Percentiles rank a stretch among this genome's conserved stretches.
phyloP scores from a whole-genome alignment of 495 filamentous ascomycete species.

The Aspergillus olivimuriae region DNA sequence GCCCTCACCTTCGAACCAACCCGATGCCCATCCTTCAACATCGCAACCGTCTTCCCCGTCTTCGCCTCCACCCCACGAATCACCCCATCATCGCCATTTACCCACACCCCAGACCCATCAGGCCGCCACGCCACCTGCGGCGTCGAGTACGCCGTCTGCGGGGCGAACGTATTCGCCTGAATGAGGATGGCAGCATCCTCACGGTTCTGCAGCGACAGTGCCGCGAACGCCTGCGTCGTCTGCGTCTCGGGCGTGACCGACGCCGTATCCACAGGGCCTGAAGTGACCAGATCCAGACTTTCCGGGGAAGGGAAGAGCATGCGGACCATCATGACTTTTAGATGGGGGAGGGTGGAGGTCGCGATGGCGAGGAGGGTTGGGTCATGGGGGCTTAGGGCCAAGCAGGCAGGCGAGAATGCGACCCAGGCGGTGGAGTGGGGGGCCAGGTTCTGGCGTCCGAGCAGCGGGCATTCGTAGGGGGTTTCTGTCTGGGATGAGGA shows the following conservation, averaged over 20 bases:
- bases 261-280: slow-evolving; percentile 3
- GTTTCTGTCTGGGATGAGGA: neutral
- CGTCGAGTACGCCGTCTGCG: slow-evolving; percentile 63
- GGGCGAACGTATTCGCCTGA: slow-evolving; percentile 54
- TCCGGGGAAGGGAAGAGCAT: slow-evolving; percentile 43
- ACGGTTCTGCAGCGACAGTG: slow-evolving; percentile 45
- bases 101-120: slow-evolving; percentile 58
- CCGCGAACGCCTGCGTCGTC: slow-evolving; percentile 43
- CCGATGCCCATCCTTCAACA: slow-evolving; percentile 50
- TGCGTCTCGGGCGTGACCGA: slow-evolving; percentile 28
- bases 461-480: slow-evolving; percentile 25
- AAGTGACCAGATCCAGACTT: neutral
- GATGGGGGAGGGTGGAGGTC: slow-evolving; percentile 54
- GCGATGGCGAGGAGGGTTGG: slow-evolving; percentile 53
- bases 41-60: slow-evolving; percentile 50
- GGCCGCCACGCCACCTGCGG: slow-evolving; percentile 61
- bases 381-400: slow-evolving; percentile 51
- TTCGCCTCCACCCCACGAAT: slow-evolving; percentile 57
- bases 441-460: slow-evolving; percentile 56
- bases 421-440: slow-evolving; percentile 61
- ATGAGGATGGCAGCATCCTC: slow-evolving; percentile 56
- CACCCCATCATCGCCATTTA: slow-evolving; percentile 64
- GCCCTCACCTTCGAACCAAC: slow-evolving; percentile 57
- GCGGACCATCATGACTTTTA: slow-evolving; percentile 61
- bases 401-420: slow-evolving; percentile 54